Evolutionary conservation across 148 eudicot genomes (phyloP), one percentile per base, ranked within the genome.

Genomic region (Spergularia bocconei): DNA sequence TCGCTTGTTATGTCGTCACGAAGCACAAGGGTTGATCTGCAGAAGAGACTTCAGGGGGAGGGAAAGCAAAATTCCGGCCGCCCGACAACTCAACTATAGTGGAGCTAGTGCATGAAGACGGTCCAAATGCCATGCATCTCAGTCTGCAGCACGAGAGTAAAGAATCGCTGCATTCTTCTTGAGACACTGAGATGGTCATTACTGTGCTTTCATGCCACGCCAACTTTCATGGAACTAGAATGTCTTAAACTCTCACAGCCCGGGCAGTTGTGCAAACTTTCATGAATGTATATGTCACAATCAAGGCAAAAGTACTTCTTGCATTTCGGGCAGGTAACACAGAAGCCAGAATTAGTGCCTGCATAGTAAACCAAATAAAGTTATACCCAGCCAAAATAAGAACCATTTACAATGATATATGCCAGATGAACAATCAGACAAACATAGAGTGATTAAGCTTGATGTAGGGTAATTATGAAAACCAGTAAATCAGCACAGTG

Each of bases 221-320:
- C 77, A 67, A 23, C 82, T 71, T 78, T 58, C 11, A 51, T 78
- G 0, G 88, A 70, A 64, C 84, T 84, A 33, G 93, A 80, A 69
- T 86, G 89, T 14, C 86, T 83, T 71, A 85, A 76, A 83, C 98
- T 82, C 84, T 91, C 97, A 53, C 98, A 94, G 25, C 98, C 96
- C 0, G 97, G 98, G 73, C 97, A 94, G 68, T 91, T 94, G 71
- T 94, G 98, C 86, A 94, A 80, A 76, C 96, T 94, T 86, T 91
- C 97, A n/a, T 94, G 98, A 63, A 94, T 89, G 80, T 94, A 94
- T 9, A 94, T 90, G 80, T 94, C 98, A 77, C 98, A 94, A 74
- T 91, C 97, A 1, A 90, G 93, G 79, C 97, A 94, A 80, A 88
- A 94, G 70, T 85, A 77, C 44, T 84, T 86, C 70, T 87, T 83